Evolutionary conservation across 805 yeast genomes (phyloP).

Genomic region (Candida silvicultrix): DNA sequence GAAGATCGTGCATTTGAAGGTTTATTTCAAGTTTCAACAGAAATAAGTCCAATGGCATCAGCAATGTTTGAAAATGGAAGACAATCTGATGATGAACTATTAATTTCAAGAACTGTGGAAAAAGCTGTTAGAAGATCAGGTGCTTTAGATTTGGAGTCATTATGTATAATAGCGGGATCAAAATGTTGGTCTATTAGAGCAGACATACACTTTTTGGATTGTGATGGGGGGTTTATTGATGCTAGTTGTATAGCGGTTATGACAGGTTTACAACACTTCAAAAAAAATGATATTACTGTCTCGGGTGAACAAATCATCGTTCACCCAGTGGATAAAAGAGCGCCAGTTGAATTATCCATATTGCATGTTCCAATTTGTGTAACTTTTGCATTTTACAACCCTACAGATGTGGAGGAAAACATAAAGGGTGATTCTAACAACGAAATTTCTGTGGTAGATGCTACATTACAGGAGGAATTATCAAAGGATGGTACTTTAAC

Average conservation of each 20-base stretch:
- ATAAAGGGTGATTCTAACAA: constrained; percentile 58
- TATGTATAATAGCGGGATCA: constrained; percentile 86
- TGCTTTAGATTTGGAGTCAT: constrained; percentile 83
- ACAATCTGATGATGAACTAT: constrained; percentile 72
- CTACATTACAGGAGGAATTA: constrained; percentile 69
- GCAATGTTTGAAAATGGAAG: constrained; percentile 70
- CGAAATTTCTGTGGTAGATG: constrained; percentile 67
- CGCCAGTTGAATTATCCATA: constrained; percentile 80
- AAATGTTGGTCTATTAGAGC: constrained; percentile 91
- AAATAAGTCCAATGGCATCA: constrained; percentile 85
- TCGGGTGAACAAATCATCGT: constrained; percentile 58
- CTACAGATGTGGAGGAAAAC: constrained; percentile 56
- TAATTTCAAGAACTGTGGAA: constrained; percentile 78
- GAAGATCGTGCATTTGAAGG: constrained; percentile 96
- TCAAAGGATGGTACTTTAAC: constrained; percentile 76
- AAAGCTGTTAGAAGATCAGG: constrained; percentile 87
- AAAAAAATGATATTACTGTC: constrained; percentile 77
- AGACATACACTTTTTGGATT: constrained; percentile 81
- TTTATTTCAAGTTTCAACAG: constrained; percentile 74
- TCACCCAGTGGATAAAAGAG: constrained; percentile 70
- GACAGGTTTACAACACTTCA: constrained; percentile 77
- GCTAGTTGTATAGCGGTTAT: constrained; percentile 87
- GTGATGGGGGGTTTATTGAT: constrained; percentile 91
- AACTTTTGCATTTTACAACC: constrained; percentile 81
- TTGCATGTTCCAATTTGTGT: constrained; percentile 88